phyloP scores from a whole-genome alignment of 2,329 filamentous ascomycete genomes.

The Grosmannia clavigera region DNA sequence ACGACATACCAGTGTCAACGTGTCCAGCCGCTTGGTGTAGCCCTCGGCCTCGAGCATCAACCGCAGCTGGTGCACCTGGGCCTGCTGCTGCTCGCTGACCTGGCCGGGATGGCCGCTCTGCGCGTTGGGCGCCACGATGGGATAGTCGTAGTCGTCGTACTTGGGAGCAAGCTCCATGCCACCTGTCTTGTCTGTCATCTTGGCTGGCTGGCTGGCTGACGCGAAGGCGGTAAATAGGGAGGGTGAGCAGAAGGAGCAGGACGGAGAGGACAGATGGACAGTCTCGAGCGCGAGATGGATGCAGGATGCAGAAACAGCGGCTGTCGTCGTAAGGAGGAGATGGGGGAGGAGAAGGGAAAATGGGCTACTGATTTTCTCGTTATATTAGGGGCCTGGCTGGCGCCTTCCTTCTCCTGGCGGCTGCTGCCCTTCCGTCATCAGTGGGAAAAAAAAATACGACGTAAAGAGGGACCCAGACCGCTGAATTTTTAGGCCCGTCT shows the following conservation, averaged over 20 bases:
- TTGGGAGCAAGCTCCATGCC: constrained; percentile 61
- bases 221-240: not conserved
- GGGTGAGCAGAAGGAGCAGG: not conserved
- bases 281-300: too few species aligned
- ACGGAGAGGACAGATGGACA: not conserved
- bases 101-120: constrained; percentile 77
- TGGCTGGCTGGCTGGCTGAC: not conserved
- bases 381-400: not conserved
- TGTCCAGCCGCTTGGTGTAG: constrained; percentile 76
- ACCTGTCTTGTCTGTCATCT: constrained; percentile 5
- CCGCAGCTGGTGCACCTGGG: constrained; percentile 76
- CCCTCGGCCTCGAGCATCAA: constrained; percentile 73
- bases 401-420: not conserved
- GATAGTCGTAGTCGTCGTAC: constrained; percentile 94
- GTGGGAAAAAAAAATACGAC: not conserved
- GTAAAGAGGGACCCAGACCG: not conserved
- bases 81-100: constrained; percentile 77
- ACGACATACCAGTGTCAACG: constrained; percentile 65
- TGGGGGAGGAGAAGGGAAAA: not conserved
- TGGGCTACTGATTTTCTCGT: not conserved
- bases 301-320: not conserved
- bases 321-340: too few species aligned
- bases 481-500: not conserved
- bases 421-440: not conserved
- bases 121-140: constrained; percentile 58